Conservation (phyloP, 2,329 filamentous ascomycete species). For the Chrysosporium keratinophilum region DNA sequence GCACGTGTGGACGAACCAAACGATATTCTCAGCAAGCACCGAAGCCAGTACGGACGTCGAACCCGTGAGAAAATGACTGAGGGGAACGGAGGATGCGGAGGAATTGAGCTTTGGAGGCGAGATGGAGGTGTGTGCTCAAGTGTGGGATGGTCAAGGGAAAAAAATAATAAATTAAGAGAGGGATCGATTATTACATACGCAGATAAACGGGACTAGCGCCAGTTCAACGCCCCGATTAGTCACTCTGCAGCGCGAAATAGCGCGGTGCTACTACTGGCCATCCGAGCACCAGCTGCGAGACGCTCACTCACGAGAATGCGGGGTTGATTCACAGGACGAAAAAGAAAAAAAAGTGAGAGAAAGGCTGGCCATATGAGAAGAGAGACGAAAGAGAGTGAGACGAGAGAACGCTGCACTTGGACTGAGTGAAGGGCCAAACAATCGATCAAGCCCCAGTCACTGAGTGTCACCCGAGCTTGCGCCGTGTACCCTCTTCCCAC, state of each 20-base stretch:
- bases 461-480: no score
- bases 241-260: neutral
- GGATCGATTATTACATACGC: constrained; percentile 5
- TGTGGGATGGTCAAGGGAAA: constrained; percentile 10
- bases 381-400: no score
- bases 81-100: constrained; percentile 6
- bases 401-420: no score
- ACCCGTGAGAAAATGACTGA: constrained; percentile 3
- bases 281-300: no score
- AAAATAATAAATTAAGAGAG: constrained; percentile 11
- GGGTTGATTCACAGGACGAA: no score
- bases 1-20: constrained; percentile 6
- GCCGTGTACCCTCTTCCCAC: no score
- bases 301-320: no score
- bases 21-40: constrained; percentile 2
- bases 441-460: no score
- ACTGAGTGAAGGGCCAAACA: no score
- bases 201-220: constrained; percentile 5
- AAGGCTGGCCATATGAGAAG: no score
- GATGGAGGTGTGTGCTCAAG: neutral
- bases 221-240: neutral
- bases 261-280: neutral
- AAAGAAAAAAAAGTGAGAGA: no score
- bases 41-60: neutral
- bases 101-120: constrained; percentile 4